Conservation (phyloP, 805 yeast species). For the Myxozyma nipponensis region DNA sequence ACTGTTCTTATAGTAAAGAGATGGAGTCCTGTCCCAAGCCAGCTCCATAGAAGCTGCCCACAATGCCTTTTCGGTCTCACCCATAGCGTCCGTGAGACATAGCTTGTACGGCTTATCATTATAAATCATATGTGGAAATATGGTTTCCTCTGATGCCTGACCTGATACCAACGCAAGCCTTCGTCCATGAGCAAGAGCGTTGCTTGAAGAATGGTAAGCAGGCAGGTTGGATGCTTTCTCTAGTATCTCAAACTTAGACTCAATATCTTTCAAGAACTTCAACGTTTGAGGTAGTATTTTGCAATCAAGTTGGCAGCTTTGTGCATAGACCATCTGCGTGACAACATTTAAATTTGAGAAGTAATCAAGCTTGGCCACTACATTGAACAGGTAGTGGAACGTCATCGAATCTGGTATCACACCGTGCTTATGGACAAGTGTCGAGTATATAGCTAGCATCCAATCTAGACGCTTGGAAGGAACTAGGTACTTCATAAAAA, state of each 20-base stretch:
- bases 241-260: conserved; percentile 9
- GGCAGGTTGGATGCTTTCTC: neutral
- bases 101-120: conserved; percentile 4
- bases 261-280: neutral
- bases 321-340: conserved; percentile 12
- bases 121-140: neutral
- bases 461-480: conserved; percentile 10
- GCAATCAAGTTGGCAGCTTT: neutral
- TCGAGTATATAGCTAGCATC: conserved; percentile 7
- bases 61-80: neutral
- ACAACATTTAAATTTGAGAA: conserved; percentile 16
- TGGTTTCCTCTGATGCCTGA: neutral
- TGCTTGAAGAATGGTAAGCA: neutral
- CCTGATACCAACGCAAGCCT: neutral
- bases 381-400: conserved; percentile 9
- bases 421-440: neutral
- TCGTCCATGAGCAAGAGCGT: neutral
- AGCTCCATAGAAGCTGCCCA: conserved; percentile 15
- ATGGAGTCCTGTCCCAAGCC: conserved; percentile 4
- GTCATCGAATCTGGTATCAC: conserved; percentile 10
- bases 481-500: conserved; percentile 2
- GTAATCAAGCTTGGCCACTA: conserved; percentile 4
- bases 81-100: neutral
- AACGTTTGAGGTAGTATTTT: conserved; percentile 1
- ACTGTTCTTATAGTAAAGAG: neutral